These are phyloP conservation scores for Fraxinus angustifolia DNA, from an alignment of 305 asterid genomes.

Conservation along the genomic window DNA sequence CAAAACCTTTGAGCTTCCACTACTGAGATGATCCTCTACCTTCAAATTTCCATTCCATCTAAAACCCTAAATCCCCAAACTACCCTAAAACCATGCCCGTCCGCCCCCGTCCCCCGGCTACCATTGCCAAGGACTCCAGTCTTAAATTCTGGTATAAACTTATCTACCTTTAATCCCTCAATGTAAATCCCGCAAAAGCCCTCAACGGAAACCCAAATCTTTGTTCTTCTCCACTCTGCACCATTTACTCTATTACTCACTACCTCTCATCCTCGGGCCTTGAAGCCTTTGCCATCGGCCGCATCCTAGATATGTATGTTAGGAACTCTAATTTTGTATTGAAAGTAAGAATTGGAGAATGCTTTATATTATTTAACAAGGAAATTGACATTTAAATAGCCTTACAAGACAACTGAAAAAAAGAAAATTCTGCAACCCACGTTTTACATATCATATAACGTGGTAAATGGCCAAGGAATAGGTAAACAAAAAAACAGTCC, in stretches of 20 bases:
- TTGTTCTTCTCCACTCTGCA: constrained; percentile 51
- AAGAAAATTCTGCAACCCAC: too few species aligned
- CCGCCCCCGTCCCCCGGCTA: constrained; percentile 11
- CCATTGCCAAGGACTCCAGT: constrained; percentile 41
- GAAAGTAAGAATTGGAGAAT: too few species aligned
- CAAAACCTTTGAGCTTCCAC: background rate
- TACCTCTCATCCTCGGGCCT: constrained; percentile 71
- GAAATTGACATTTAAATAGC: too few species aligned
- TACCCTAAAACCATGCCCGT: constrained; percentile 14
- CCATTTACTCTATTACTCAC: constrained; percentile 45
- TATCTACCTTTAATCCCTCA: constrained; percentile 50
- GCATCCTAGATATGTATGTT: constrained; percentile 60
- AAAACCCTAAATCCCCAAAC: constrained; percentile 10
- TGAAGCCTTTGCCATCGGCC: constrained; percentile 49
- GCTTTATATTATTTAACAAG: too few species aligned
- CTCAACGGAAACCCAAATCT: constrained; percentile 54
- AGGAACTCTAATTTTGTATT: too few species aligned
- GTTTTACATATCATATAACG: too few species aligned
- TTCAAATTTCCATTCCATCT: constrained; percentile 24
- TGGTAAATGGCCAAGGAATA: too few species aligned
- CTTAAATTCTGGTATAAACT: constrained; percentile 51
- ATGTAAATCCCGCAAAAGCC: constrained; percentile 54
- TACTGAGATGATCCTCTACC: constrained; percentile 25
- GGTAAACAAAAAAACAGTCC: too few species aligned
- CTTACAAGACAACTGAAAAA: too few species aligned